Evolutionary conservation across 345 rosid genomes (phyloP).

Genomic region (Bretschneidera sinensis): DNA sequence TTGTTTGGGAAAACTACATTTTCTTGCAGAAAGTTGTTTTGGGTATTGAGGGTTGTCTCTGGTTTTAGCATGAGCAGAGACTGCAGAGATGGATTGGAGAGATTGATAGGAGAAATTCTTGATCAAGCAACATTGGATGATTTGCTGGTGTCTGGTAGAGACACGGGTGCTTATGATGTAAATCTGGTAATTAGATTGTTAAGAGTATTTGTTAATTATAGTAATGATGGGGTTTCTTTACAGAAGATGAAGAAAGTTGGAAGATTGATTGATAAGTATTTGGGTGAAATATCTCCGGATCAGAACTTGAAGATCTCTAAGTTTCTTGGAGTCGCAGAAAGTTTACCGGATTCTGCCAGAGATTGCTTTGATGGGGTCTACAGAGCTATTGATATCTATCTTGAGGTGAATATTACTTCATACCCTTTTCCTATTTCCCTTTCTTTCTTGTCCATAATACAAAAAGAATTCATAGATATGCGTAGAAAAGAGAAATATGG

Average conservation of each 20-base stretch:
- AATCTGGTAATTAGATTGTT: conserved; percentile 55
- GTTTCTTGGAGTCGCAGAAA: conserved; percentile 65
- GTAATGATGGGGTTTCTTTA: conserved; percentile 2
- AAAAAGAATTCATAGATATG: no score
- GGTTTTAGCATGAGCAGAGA: conserved; percentile 48
- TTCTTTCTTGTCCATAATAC: not conserved
- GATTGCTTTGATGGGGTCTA: conserved; percentile 77
- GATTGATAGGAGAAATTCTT: conserved; percentile 51
- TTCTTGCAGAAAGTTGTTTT: conserved; percentile 61
- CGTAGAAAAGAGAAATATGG: no score
- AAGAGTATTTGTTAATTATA: conserved; percentile 42
- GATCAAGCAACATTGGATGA: conserved; percentile 80
- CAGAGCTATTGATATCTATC: conserved; percentile 74
- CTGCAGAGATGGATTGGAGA: conserved; percentile 56
- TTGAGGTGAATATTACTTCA: conserved; percentile 47
- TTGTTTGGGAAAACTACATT: conserved; percentile 32
- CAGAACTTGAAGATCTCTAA: conserved; percentile 55
- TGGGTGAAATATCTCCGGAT: conserved; percentile 76
- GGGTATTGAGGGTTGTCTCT: conserved; percentile 49
- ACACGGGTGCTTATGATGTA: conserved; percentile 51
- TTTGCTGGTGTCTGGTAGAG: conserved; percentile 46
- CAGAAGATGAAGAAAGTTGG: conserved; percentile 46
- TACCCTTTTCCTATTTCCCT: not conserved
- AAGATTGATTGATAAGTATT: conserved; percentile 50
- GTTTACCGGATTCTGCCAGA: conserved; percentile 68